Conservation (phyloP, 2,329 filamentous ascomycete species). For the Stromatinia cepivora region DNA sequence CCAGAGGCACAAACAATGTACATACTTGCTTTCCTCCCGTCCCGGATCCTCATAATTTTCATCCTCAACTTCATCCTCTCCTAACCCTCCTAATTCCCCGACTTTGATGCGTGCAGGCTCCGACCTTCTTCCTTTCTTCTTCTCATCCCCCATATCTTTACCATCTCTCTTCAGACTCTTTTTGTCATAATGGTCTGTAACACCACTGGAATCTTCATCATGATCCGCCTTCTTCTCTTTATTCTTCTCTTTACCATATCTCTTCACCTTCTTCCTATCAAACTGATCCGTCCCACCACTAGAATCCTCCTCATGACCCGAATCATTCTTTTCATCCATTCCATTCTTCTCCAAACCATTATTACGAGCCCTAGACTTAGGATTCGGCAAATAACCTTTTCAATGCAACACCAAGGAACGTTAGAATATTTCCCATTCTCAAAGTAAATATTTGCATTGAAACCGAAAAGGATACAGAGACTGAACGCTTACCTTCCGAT, state of each 20-base stretch:
- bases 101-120: constrained; percentile 24
- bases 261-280: background rate
- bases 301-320: background rate
- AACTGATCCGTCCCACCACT: background rate
- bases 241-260: background rate
- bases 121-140: constrained; percentile 30
- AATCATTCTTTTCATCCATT: background rate
- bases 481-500: constrained; percentile 10
- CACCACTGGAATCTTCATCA: background rate
- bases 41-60: constrained; percentile 37
- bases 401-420: background rate
- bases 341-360: background rate
- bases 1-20: background rate
- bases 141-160: constrained; percentile 24
- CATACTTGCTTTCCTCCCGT: constrained; percentile 37
- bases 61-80: constrained; percentile 22
- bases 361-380: background rate
- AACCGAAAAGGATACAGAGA: background rate
- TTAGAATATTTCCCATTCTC: background rate
- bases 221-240: too few species aligned
- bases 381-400: constrained; percentile 7
- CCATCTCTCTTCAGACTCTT: background rate
- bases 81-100: background rate
- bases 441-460: background rate
- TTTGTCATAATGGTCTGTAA: background rate